These are phyloP conservation scores for Manihot esculenta DNA, from an alignment of 441 rosid species.

Conservation along the genomic window DNA sequence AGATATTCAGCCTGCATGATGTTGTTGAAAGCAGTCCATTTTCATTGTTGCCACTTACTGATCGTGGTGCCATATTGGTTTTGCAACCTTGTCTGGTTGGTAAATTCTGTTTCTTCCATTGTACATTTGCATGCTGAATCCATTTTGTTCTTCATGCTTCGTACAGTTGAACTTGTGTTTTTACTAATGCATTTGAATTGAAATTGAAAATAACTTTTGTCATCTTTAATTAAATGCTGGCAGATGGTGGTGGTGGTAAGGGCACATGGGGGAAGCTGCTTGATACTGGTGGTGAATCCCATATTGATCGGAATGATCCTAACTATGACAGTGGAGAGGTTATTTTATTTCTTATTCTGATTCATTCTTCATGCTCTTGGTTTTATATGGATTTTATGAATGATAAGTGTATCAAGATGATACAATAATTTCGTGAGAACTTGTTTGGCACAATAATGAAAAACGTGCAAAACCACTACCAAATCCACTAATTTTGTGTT, in stretches of 20 bases:
- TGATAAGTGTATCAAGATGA: no score
- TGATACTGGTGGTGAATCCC: slow-evolving; percentile 69
- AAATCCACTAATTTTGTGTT: no score
- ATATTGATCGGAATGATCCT: slow-evolving; percentile 82
- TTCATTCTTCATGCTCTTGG: background rate
- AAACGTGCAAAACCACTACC: no score
- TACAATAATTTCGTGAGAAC: no score
- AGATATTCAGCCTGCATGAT: background rate
- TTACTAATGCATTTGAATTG: background rate
- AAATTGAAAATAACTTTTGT: slow-evolving; percentile 9
- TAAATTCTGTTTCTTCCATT: background rate
- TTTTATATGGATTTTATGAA: background rate
- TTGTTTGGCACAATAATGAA: no score
- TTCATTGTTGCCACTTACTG: background rate
- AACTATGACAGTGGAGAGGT: slow-evolving; percentile 99
- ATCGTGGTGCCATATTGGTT: background rate
- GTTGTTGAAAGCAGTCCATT: background rate
- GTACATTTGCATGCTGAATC: background rate
- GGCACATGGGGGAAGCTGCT: slow-evolving; percentile 97
- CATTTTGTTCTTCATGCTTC: background rate
- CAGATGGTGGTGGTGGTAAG: slow-evolving; percentile 95
- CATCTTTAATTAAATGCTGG: slow-evolving; percentile 17
- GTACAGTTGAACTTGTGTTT: background rate
- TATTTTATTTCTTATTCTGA: slow-evolving; percentile 12
- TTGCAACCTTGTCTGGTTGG: background rate